A percentile compares a stretch with the other conserved stretches of the same genome.
Evolutionary conservation across 345 rosid genomes (phyloP).

Genomic region (Rhizophora mangle): DNA sequence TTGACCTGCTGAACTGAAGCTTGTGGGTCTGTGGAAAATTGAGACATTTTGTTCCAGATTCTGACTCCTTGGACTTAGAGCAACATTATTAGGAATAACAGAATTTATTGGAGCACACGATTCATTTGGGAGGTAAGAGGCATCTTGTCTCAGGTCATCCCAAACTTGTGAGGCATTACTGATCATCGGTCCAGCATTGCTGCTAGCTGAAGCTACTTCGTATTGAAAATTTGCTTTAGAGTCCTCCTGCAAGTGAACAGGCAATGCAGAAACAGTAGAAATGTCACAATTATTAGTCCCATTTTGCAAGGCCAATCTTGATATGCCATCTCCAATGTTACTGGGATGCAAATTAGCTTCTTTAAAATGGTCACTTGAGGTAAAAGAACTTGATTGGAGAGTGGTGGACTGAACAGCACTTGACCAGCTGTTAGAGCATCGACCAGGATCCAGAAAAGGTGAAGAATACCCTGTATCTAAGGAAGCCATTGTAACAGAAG

Average conservation of each 20-base stretch:
- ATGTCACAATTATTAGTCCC: slow-evolving; percentile 34
- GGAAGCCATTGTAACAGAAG: slow-evolving; percentile 33
- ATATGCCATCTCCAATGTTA: slow-evolving; percentile 30
- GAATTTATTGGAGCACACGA: slow-evolving; percentile 34
- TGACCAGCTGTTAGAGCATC: slow-evolving; percentile 52
- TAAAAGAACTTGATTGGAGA: slow-evolving; percentile 31
- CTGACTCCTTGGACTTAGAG: slow-evolving; percentile 23
- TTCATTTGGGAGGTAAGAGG: slow-evolving; percentile 27
- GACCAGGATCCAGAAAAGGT: slow-evolving; percentile 35
- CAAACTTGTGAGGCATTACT: slow-evolving; percentile 37
- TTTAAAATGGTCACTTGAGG: slow-evolving; percentile 21
- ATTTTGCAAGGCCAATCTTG: slow-evolving; percentile 42
- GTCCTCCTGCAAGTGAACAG: slow-evolving; percentile 26
- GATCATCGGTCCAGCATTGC: slow-evolving; percentile 31
- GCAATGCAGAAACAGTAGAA: slow-evolving; percentile 32
- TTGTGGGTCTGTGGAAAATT: slow-evolving; percentile 31
- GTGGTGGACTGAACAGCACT: slow-evolving; percentile 41
- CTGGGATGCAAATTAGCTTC: slow-evolving; percentile 31
- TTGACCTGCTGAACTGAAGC: slow-evolving; percentile 39
- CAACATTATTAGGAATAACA: slow-evolving; percentile 29
- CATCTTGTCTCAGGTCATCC: slow-evolving; percentile 34
- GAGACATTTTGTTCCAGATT: slow-evolving; percentile 38
- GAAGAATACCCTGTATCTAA: slow-evolving; percentile 34
- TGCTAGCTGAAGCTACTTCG: slow-evolving; percentile 21
- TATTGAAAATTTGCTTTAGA: slow-evolving; percentile 27